Percentiles rank a stretch among this genome's conserved stretches.
These are phyloP conservation scores for Leersia perrieri DNA, from an alignment of 176 grass and related monocot genomes.

Conservation along the genomic window DNA sequence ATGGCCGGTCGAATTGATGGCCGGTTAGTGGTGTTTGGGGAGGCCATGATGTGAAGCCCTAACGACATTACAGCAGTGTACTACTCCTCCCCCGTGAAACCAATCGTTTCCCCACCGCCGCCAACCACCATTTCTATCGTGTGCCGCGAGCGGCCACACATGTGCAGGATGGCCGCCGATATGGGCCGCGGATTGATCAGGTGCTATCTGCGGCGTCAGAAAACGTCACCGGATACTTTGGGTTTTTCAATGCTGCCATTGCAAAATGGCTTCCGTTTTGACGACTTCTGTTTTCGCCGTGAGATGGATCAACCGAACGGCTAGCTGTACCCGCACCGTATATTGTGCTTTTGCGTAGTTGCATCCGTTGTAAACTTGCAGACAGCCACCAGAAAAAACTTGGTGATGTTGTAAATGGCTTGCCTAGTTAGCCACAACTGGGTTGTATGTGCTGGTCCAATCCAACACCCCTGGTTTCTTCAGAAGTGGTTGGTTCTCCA, in stretches of 20 bases:
- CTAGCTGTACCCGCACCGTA: background rate
- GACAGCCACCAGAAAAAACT: conserved; percentile 4
- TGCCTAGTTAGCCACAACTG: background rate
- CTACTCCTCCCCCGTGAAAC: conserved; percentile 15
- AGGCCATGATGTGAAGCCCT: background rate
- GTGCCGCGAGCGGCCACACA: background rate
- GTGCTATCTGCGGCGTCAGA: background rate
- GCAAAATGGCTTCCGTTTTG: background rate
- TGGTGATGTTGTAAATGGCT: background rate
- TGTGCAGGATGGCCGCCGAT: conserved; percentile 21
- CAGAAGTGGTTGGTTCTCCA: background rate
- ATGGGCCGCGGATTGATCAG: background rate
- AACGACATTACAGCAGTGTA: background rate
- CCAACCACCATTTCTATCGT: conserved; percentile 37
- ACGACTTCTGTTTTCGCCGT: background rate
- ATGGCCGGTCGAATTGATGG: background rate
- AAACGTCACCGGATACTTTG: background rate
- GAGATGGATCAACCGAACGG: background rate
- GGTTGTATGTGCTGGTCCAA: background rate
- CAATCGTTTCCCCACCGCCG: conserved; percentile 10
- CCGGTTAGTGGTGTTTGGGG: background rate
- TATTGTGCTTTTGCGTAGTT: background rate
- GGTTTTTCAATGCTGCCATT: background rate
- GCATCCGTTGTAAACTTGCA: background rate
- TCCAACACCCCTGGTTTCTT: background rate